Evolutionary conservation across 176 grass and related monocot species (phyloP).

Genomic region (Lolium multiflorum): DNA sequence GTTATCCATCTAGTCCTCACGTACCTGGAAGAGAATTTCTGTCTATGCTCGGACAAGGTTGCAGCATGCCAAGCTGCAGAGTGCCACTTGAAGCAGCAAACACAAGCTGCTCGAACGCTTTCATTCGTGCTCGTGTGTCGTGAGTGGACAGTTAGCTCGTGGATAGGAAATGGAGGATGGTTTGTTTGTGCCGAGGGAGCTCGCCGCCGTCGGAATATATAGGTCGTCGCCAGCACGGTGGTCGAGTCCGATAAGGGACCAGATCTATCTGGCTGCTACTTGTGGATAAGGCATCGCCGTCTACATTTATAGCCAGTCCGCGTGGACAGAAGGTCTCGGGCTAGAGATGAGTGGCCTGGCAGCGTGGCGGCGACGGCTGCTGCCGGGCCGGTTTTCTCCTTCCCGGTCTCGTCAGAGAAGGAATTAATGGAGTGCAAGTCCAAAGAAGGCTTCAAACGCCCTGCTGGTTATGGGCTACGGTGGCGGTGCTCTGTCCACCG

Average conservation of each 20-base stretch:
- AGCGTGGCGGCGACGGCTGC: background rate
- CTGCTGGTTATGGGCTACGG: background rate
- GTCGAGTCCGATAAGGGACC: background rate
- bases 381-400: background rate
- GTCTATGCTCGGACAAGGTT: slow-evolving; percentile 41
- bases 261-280: slow-evolving; percentile 22
- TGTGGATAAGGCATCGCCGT: slow-evolving; percentile 32
- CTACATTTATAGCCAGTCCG: slow-evolving; percentile 10
- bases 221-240: background rate
- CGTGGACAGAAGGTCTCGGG: background rate
- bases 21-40: slow-evolving; percentile 66
- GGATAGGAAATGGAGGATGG: background rate
- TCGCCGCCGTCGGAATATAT: slow-evolving; percentile 8
- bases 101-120: slow-evolving; percentile 5
- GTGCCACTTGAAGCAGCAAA: slow-evolving; percentile 41
- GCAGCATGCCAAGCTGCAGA: slow-evolving; percentile 29
- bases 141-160: background rate
- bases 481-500: background rate
- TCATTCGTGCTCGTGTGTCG: too few relatives aligned
- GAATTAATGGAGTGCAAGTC: too few relatives aligned
- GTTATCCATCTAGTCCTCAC: background rate
- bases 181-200: background rate
- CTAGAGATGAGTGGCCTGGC: slow-evolving; percentile 40
- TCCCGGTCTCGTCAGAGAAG: background rate
- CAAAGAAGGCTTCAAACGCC: background rate